Percentiles rank a stretch among this genome's conserved stretches.
Conservation (phyloP, 768 basidiomycete genomes). For the Russula virescens region DNA sequence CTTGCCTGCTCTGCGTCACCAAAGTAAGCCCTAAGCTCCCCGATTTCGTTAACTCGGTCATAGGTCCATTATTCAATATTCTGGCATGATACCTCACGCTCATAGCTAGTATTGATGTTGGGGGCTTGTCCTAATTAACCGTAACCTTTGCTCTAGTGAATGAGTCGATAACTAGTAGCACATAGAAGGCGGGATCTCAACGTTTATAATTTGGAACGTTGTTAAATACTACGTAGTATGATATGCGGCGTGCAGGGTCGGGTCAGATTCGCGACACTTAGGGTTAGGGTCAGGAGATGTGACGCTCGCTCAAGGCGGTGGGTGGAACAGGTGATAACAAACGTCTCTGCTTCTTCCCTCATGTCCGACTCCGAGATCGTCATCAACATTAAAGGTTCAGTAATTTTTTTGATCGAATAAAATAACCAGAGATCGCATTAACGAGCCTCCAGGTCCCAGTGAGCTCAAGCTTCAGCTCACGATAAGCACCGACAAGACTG, state of each 20-base stretch:
- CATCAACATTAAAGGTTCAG: constrained; percentile 28
- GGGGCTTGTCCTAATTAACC: no score
- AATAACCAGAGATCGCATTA: background rate
- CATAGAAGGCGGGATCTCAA: no score
- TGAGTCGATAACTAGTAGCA: no score
- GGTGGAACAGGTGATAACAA: background rate
- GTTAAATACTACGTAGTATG: no score
- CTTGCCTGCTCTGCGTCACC: background rate
- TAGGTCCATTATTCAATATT: no score
- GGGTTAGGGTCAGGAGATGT: constrained; percentile 15
- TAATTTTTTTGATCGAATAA: background rate
- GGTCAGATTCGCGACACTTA: no score
- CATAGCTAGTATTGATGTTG: no score
- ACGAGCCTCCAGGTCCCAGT: constrained; percentile 55
- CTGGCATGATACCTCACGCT: no score
- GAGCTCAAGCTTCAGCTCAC: constrained; percentile 90
- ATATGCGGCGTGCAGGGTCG: no score
- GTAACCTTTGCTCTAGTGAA: no score
- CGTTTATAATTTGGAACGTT: no score
- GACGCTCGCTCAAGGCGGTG: no score
- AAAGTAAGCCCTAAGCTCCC: background rate
- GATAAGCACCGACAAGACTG: constrained; percentile 77
- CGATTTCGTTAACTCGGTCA: background rate
- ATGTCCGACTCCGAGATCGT: constrained; percentile 29
- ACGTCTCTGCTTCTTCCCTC: constrained; percentile 12